Evolutionary conservation across 768 basidiomycete species (phyloP).

Genomic region (Lactifluus volemus): DNA sequence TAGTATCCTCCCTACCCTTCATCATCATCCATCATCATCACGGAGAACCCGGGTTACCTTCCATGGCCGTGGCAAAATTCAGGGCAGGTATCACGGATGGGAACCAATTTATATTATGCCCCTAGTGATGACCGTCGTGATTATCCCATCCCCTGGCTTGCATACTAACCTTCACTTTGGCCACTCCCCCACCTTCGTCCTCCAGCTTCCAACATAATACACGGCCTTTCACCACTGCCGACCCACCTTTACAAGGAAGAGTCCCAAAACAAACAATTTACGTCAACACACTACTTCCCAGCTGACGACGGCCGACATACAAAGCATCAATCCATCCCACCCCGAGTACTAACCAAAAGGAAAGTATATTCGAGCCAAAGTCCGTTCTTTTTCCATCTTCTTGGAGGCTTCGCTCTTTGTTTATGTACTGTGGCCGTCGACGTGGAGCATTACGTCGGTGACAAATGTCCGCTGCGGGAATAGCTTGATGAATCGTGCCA

Average conservation of each 20-base stretch:
- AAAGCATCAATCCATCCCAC: neutral
- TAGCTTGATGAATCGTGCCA: neutral
- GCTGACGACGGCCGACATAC: neutral
- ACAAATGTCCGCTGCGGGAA: neutral
- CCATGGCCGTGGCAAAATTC: constrained; percentile 1
- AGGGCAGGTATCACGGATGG: neutral
- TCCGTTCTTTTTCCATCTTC: neutral
- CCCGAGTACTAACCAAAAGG: neutral
- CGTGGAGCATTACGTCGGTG: neutral
- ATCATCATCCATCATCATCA: neutral
- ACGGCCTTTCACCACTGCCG: constrained; percentile 3
- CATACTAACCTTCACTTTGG: neutral
- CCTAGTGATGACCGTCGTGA: neutral
- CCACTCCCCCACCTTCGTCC: neutral
- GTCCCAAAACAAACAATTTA: constrained; percentile 1
- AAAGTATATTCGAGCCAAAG: neutral
- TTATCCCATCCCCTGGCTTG: neutral
- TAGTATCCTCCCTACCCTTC: neutral
- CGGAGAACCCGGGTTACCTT: constrained; percentile 6
- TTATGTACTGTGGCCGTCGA: neutral
- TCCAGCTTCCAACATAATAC: constrained; percentile 3
- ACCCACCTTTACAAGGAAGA: neutral
- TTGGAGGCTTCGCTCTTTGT: no score
- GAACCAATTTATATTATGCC: neutral
- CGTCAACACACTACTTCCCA: constrained; percentile 9